A percentile compares a stretch with the other conserved stretches of the same genome.
Evolutionary conservation across 225 moss, liverwort and hornwort genomes (phyloP).

Genomic region (Asterella californica): DNA sequence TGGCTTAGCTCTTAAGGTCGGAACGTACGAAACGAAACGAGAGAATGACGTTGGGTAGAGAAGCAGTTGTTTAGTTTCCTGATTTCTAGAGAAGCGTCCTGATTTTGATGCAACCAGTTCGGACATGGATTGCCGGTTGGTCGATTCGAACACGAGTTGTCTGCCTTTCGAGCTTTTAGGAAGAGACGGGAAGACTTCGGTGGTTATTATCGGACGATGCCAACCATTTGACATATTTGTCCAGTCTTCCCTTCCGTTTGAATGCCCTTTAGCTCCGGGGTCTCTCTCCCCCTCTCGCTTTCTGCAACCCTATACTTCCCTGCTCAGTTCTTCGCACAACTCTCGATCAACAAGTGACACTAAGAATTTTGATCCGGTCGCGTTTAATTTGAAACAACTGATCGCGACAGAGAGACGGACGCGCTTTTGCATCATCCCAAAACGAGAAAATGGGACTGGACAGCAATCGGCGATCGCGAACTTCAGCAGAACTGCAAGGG

Average conservation of each 20-base stretch:
- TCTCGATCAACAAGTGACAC: background rate
- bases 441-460: background rate
- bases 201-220: background rate
- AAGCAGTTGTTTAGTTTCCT: background rate
- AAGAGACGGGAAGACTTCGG: background rate
- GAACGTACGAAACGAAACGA: no score
- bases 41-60: no score
- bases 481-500: background rate
- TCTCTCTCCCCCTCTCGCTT: background rate
- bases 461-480: background rate
- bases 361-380: background rate
- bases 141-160: background rate
- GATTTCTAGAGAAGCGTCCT: background rate
- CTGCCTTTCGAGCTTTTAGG: background rate
- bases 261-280: background rate
- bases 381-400: background rate
- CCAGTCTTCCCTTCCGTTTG: background rate
- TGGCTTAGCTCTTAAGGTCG: no score
- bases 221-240: background rate
- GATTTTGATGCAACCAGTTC: background rate
- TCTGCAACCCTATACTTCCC: background rate
- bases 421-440: background rate
- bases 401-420: background rate
- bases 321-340: background rate
- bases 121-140: background rate